Evolutionary conservation across 257 asterid genomes (phyloP).

Genomic region (Solanum medicagineum): DNA sequence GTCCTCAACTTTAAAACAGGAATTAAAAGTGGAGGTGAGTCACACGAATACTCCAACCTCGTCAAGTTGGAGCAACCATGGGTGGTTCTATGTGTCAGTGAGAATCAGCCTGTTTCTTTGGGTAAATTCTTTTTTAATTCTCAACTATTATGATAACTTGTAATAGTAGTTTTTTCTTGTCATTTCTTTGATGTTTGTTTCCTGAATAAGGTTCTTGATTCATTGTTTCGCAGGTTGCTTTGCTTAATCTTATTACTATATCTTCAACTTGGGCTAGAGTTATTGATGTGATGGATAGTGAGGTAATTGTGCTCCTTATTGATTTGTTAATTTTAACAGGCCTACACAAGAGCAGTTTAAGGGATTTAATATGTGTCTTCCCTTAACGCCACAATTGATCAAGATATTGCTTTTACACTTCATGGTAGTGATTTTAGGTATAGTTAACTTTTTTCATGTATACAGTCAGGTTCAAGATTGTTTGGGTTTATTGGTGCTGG

Average conservation of each 20-base stretch:
- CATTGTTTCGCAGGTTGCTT: conserved; percentile 55
- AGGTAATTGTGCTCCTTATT: conserved; percentile 43
- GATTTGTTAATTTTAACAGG: background rate
- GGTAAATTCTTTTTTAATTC: conserved; percentile 36
- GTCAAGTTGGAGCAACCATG: conserved; percentile 59
- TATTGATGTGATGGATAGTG: conserved; percentile 90
- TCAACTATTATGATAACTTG: background rate
- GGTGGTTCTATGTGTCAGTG: conserved; percentile 72
- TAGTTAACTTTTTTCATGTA: background rate
- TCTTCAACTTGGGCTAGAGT: conserved; percentile 99
- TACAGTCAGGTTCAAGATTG: conserved; percentile 99
- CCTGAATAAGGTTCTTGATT: background rate
- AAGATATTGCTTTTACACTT: background rate
- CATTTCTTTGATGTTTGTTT: background rate
- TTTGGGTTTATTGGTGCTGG: conserved; percentile 99
- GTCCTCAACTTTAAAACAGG: conserved; percentile 45
- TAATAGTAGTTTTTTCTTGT: background rate
- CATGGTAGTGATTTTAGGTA: background rate
- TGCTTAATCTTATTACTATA: conserved; percentile 93
- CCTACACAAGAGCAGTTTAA: background rate
- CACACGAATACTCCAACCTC: conserved; percentile 27
- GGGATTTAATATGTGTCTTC: background rate
- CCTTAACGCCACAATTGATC: background rate
- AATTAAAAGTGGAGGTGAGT: conserved; percentile 50
- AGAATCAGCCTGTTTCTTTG: conserved; percentile 87